A percentile compares a stretch with the other conserved stretches of the same genome.
phyloP scores from a whole-genome alignment of 2,329 filamentous ascomycete genomes.

The Pezicula rhizophila region DNA sequence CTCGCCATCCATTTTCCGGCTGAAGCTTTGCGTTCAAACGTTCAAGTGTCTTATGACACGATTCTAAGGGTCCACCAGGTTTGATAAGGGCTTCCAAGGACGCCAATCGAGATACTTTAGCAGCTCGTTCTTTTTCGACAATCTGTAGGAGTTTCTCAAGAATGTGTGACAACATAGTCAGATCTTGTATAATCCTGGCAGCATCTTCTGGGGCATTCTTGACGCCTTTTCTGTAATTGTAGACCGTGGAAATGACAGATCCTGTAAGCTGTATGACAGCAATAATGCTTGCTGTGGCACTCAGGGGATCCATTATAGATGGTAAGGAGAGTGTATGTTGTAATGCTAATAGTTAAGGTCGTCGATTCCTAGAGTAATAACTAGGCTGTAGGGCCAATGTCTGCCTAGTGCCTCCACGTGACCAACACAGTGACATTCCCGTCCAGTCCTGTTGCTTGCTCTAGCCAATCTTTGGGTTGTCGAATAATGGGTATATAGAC shows the following conservation, averaged over 20 bases:
- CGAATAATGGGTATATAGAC: too few species aligned
- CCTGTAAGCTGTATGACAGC: conserved; percentile 17
- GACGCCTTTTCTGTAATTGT: conserved; percentile 16
- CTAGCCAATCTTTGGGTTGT: too few species aligned
- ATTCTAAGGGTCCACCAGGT: conserved; percentile 9
- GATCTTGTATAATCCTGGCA: conserved; percentile 12
- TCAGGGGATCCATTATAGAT: conserved; percentile 15
- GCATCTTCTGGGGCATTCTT: conserved; percentile 11
- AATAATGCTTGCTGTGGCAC: conserved; percentile 16
- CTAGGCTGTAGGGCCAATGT: too few species aligned
- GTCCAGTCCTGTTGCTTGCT: too few species aligned
- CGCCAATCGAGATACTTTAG: conserved; percentile 2
- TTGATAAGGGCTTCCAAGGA: conserved; percentile 11
- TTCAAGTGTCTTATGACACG: conserved; percentile 11
- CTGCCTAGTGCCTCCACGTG: too few species aligned
- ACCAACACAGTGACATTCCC: too few species aligned
- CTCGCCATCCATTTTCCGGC: conserved; percentile 11
- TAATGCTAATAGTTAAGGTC: too few species aligned
- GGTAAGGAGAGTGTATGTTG: too few species aligned
- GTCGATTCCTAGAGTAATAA: too few species aligned
- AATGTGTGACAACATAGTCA: conserved; percentile 12
- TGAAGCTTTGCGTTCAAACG: conserved; percentile 11
- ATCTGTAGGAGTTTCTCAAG: conserved; percentile 14
- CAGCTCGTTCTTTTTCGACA: conserved; percentile 9
- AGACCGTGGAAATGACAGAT: conserved; percentile 15